Base-by-base conservation (phyloP, 106 monocot genomes). In the Acorus calamus region DNA sequence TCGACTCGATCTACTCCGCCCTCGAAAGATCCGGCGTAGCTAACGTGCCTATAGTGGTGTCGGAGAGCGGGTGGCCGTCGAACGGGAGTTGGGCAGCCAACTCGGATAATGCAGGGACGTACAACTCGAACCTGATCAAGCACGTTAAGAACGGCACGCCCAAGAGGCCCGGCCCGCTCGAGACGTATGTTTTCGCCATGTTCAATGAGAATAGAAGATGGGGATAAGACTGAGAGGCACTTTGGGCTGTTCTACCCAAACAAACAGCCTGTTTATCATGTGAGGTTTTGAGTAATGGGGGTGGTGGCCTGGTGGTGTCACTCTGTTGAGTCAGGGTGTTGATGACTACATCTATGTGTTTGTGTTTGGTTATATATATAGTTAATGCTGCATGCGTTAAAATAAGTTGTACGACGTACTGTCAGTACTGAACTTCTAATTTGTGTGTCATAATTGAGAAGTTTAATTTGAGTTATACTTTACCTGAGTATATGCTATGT, bases 41-140 rank as follows among this genome's bases (percentile, higher is more conserved):
- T 0, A 49, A 47, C 7, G 75, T 83, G 5, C 45, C 45, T 2
- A 44, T 83, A 6, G 79, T 79, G 14, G 83, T 86, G 48, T 74
- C 86, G 6, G 82, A 87, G 74, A 83, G 62, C 51, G 77, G 83
- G 11, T 87, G 87, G 87, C 87, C 87, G 50, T 83, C 83, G 2
- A 74, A 10, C 2, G 83, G 79, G 14, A 83, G 82, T 0, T 11
- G 11, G 4, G 43, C 52, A 5, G 62, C 81, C 6, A 74, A 67
- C 4, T n/a, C 9, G 4, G 12, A 53, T 8, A 74, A 72, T 9
- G 82, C 82, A 3, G 55, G 49, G 50, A 76, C 69, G 0, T 83
- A 83, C 50, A 83, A 83, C 14, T 56, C 56, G 14, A 78, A 78
- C 42, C 8, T 78, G 46, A 71, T 69, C 14, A 54, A 48, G 2